These are phyloP conservation scores for Fusarium sp. DNA, from an alignment of 2,329 filamentous ascomycete genomes.

Conservation along the genomic window DNA sequence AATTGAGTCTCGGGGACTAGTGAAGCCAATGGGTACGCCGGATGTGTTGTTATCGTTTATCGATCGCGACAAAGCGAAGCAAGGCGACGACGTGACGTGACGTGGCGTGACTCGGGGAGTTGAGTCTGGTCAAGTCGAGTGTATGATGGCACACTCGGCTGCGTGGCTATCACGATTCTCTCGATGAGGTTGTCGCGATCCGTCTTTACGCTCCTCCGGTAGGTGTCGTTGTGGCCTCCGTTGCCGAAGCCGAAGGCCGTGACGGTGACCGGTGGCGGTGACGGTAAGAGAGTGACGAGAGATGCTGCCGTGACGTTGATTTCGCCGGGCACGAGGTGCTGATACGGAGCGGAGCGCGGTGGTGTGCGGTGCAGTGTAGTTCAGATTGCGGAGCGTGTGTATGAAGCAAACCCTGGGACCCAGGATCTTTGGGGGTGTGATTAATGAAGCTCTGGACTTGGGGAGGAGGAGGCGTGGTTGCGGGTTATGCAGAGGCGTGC, in stretches of 20 bases:
- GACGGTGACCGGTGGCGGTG: slow-evolving; percentile 38
- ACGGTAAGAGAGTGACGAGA: slow-evolving; percentile 32
- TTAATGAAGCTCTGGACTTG: slow-evolving; percentile 52
- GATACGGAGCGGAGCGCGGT: slow-evolving; percentile 42
- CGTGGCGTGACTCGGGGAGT: slow-evolving; percentile 29
- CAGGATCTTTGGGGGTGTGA: slow-evolving; percentile 55
- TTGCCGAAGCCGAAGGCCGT: slow-evolving; percentile 38
- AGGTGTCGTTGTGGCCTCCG: slow-evolving; percentile 29
- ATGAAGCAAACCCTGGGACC: slow-evolving; percentile 47
- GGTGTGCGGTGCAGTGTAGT: slow-evolving; percentile 41
- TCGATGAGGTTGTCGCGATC: slow-evolving; percentile 29
- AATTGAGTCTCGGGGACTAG: slow-evolving; percentile 13
- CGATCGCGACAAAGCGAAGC: slow-evolving; percentile 23
- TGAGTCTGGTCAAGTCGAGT: slow-evolving; percentile 5
- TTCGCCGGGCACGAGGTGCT: slow-evolving; percentile 39
- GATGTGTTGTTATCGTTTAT: slow-evolving; percentile 29
- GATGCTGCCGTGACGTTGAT: slow-evolving; percentile 37
- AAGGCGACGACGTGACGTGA: slow-evolving; percentile 34
- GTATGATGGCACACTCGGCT: slow-evolving; percentile 4
- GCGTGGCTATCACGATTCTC: slow-evolving; percentile 27
- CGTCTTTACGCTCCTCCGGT: slow-evolving; percentile 25
- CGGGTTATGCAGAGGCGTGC: slow-evolving; percentile 52
- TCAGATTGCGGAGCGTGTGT: slow-evolving; percentile 46
- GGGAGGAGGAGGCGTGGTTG: slow-evolving; percentile 53
- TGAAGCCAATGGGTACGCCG: slow-evolving; percentile 12